Evolutionary conservation across 768 basidiomycete genomes (phyloP), one percentile per base, ranked within the genome.

Genomic region (Kwoniella sp.): DNA sequence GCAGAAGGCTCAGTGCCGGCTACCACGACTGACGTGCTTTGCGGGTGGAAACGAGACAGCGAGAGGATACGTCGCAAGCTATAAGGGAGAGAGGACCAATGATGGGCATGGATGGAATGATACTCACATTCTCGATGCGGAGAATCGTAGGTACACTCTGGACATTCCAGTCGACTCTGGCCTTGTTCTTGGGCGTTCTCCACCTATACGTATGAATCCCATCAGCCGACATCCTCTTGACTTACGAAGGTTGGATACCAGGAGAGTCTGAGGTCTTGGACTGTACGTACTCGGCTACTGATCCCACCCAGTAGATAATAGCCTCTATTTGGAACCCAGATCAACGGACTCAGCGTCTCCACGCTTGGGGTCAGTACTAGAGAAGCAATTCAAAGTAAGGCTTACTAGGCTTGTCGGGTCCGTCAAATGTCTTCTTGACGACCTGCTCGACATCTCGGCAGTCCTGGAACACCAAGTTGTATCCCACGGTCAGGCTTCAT

Each of bases 221-320:
- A 25, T 58, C 38, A 58, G 57, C 34, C 25, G 38, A n/a, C n/a
- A n/a, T n/a, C n/a, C n/a, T n/a, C n/a, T n/a, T n/a, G n/a, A n/a
- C n/a, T n/a, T n/a, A n/a, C 20, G 17, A 25, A 51, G 50, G 50
- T 17, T 22, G 12, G 23, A 51, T 9, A 51, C 8, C 13, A 9
- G 22, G 28, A 55, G 29, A 5, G 5, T 54, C 23, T n/a, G 38
- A 30, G 22, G 38, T 30, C 4, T 22, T 3, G 20, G 11, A 20
- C 25, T 11, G 7, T 45, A 67, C 74, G 55, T 55, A 78, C 76
- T 77, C 76, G 23, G 70, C 29, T 23, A 51, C 60, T 17, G 68
- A 55, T 1, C 78, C 78, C 11, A 76, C 74, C 77, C 77, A 80
- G 31, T 69, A 61, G 20, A 80, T 73, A 41, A 80, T 70, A 20